phyloP scores from a whole-genome alignment of 2,329 filamentous ascomycete genomes.

The Colletotrichum costaricense region DNA sequence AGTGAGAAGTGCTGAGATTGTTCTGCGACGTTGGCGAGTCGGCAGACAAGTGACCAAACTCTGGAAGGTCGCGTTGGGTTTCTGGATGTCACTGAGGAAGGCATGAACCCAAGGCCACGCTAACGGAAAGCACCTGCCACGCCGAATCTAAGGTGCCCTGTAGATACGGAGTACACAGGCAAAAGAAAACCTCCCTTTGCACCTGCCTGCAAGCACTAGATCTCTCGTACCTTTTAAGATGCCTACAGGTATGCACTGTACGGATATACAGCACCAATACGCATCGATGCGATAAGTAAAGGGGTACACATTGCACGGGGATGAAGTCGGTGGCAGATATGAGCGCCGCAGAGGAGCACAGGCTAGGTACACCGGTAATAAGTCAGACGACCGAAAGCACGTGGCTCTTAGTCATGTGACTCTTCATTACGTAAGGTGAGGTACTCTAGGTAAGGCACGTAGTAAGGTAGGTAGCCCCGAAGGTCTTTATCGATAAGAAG shows the following conservation, averaged over 20 bases:
- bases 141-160: too few relatives aligned
- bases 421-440: fast-evolving
- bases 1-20: neutral
- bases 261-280: too few relatives aligned
- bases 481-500: neutral
- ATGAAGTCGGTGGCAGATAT: neutral
- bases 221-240: too few relatives aligned
- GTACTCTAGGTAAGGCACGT: too few relatives aligned
- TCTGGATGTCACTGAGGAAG: neutral
- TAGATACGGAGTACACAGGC: too few relatives aligned
- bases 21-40: neutral
- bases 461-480: too few relatives aligned
- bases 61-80: neutral
- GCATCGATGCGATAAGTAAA: too few relatives aligned
- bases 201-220: too few relatives aligned
- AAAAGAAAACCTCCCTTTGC: too few relatives aligned
- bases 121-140: neutral
- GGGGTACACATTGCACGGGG: neutral
- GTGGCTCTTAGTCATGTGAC: too few relatives aligned
- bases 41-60: neutral
- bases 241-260: too few relatives aligned
- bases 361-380: neutral
- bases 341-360: neutral
- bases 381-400: neutral
- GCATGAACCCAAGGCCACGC: too few relatives aligned